A percentile compares a stretch with the other conserved stretches of the same genome.
Conservation (phyloP, 805 yeast species). For the Candida methanosorbosa region DNA sequence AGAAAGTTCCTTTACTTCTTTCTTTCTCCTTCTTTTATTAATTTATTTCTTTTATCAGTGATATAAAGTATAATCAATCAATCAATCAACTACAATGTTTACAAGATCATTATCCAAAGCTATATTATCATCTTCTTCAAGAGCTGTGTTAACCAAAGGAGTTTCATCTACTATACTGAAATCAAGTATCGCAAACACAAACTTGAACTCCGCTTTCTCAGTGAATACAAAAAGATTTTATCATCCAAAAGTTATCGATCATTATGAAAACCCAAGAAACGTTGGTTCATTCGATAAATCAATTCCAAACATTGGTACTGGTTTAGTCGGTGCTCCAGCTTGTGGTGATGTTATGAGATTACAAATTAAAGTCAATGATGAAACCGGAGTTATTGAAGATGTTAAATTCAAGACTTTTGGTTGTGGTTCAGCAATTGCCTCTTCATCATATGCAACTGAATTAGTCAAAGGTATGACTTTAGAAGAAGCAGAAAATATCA, state of each 20-base stretch:
- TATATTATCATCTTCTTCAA: too few species aligned
- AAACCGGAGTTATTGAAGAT: constrained; percentile 84
- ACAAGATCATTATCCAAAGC: too few species aligned
- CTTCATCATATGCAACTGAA: constrained; percentile 91
- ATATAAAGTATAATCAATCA: too few species aligned
- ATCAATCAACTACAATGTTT: not conserved
- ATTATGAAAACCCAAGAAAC: constrained; percentile 93
- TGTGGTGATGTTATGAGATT: constrained; percentile 99
- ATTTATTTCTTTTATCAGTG: too few species aligned
- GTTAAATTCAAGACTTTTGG: constrained; percentile 98
- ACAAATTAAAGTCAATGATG: constrained; percentile 88
- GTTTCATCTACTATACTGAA: too few species aligned
- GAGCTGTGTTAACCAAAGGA: too few species aligned
- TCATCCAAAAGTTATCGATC: constrained; percentile 92
- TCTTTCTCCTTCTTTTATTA: too few species aligned
- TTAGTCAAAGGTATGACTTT: constrained; percentile 89
- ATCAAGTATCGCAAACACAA: too few species aligned
- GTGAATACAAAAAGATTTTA: constrained; percentile 32
- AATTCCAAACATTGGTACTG: constrained; percentile 80
- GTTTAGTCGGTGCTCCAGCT: constrained; percentile 98
- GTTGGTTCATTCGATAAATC: constrained; percentile 88
- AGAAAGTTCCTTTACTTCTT: too few species aligned
- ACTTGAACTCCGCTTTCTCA: too few species aligned
- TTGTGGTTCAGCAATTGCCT: constrained; percentile 98
- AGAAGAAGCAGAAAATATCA: constrained; percentile 88